A percentile compares a stretch with the other conserved stretches of the same genome.
Conservation (phyloP, 306 rosid species). For the Adenanthera pavonina region DNA sequence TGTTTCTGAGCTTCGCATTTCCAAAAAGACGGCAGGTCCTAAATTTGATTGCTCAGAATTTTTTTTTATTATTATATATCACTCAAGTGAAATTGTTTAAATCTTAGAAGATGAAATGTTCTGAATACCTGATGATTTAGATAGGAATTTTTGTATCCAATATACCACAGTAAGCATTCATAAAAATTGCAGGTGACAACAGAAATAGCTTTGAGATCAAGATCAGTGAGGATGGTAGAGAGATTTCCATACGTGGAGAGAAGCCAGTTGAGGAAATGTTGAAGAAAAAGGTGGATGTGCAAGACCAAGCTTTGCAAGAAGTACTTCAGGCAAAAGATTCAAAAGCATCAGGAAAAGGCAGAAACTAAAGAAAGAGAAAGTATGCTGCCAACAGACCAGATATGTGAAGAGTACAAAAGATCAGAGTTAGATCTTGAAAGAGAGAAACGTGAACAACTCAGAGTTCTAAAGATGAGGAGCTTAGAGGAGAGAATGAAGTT, state of each 20-base stretch:
- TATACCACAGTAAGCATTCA: neutral
- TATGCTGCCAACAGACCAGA: conserved; percentile 22
- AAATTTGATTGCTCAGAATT: neutral
- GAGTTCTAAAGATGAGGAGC: conserved; percentile 30
- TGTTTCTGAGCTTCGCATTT: conserved; percentile 50
- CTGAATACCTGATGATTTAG: neutral
- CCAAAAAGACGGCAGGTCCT: conserved; percentile 50
- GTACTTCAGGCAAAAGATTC: neutral
- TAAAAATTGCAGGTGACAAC: conserved; percentile 66
- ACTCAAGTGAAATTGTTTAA: neutral
- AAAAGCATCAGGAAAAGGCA: neutral
- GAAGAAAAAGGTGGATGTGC: conserved; percentile 52
- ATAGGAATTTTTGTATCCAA: neutral
- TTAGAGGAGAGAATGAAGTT: conserved; percentile 8
- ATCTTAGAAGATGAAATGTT: neutral
- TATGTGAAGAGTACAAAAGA: conserved; percentile 4
- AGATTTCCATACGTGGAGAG: conserved; percentile 59
- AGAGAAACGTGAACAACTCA: conserved; percentile 23
- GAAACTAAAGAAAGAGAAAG: neutral
- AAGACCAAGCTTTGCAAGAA: neutral
- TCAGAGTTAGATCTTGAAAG: neutral
- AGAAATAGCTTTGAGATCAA: conserved; percentile 57
- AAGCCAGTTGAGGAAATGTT: conserved; percentile 68
- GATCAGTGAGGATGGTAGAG: conserved; percentile 73
- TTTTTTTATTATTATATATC: neutral